Conservation (phyloP, 1,139 yeast genomes). For the Saccharomyces hybrid region DNA sequence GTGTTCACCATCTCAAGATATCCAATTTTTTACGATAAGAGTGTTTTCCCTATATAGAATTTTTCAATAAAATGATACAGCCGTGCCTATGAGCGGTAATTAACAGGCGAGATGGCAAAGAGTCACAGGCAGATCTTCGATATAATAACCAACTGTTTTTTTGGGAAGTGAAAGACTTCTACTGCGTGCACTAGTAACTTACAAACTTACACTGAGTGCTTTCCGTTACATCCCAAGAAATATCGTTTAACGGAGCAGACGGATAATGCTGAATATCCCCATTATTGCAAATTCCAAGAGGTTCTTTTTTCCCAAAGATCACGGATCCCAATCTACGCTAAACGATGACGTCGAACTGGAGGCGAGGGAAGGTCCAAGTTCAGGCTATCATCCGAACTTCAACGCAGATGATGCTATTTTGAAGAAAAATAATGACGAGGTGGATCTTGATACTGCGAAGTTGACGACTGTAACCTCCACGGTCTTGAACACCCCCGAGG, state of each 20-base stretch:
- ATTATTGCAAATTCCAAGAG: background rate
- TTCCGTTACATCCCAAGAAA: no score
- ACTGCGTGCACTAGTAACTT: no score
- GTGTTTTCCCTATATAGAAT: background rate
- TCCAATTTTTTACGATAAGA: background rate
- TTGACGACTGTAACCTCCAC: constrained; percentile 2
- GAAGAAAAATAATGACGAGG: constrained; percentile 7
- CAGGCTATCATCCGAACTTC: constrained; percentile 11
- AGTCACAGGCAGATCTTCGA: background rate
- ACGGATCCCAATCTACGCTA: background rate
- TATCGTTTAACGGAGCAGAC: background rate
- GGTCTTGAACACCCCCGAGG: constrained; percentile 5
- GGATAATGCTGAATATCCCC: background rate
- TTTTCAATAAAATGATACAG: background rate
- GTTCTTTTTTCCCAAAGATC: background rate
- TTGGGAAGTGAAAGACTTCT: no score
- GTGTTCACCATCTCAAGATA: no score
- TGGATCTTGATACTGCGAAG: constrained; percentile 1
- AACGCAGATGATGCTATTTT: constrained; percentile 5
- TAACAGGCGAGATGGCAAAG: background rate
- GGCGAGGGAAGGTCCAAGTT: constrained; percentile 6
- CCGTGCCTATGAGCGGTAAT: background rate
- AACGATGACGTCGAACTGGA: constrained; percentile 2
- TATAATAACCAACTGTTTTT: background rate
- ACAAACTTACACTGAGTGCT: background rate